Base-by-base conservation (phyloP, 108 stramenopile species). In the Fistulifera solaris region DNA sequence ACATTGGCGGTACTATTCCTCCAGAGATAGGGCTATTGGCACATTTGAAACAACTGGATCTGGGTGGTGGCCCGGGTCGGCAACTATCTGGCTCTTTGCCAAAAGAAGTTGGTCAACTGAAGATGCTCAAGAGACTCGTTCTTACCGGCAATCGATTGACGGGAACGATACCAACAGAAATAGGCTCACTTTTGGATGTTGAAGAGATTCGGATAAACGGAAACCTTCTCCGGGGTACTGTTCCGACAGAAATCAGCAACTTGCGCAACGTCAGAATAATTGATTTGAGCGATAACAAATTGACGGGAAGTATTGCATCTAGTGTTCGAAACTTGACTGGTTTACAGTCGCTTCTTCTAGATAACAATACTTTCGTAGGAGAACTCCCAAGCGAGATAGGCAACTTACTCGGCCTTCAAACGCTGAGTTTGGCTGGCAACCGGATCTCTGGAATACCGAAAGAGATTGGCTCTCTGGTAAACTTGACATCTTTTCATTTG, bases 111-210 rank as follows among this genome's bases (percentile, higher is more conserved):
- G 85, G 79, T 41, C 42, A 62, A 13, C 58, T 78, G 65, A 65
- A 65, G 0, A 53, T 58, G 40, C 68, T 78, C 22, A 49, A 64
- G 26, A 72, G 63, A 28, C 62, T 87, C 11, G 66, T 73, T 52
- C 52, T 79, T 48, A 54, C 59, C 2, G 48, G 61, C 23, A 87
- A 87, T 65, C 42, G 54, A 41, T 47, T 87, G 23, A 56, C 61
- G 2, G 80, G 82, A 13, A 72, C 72, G 1, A 49, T 87, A 39
- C 82, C 82, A 19, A 56, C 55, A 17, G 72, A 77, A 45, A 39
- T 84, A 7, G 77, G 74, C 47, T 41, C 50, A 13, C 19, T 80
- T 1, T 24, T 52, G 26, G 46, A 48, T 5, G 27, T 78, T 40
- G 39, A 63, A 17, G 62, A 59, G 41, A 52, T 81, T 2, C 57